Base-by-base conservation (phyloP, 768 basidiomycete species). In the Collybiopsis luxurians region DNA sequence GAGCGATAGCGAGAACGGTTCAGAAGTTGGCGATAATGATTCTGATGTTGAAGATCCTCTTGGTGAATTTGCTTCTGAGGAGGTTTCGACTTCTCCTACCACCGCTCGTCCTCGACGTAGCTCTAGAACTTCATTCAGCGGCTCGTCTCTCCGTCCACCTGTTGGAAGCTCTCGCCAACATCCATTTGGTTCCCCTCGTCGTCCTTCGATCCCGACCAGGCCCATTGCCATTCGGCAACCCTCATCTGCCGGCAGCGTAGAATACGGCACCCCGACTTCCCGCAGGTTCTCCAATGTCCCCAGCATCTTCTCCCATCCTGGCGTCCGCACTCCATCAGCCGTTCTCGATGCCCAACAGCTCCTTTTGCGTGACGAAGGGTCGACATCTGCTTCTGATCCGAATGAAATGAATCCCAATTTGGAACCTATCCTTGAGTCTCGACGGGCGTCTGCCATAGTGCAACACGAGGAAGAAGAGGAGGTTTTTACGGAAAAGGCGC, bases 271-370 rank as follows among this genome's bases (percentile, higher is more conserved):
- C 4, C 67, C 74, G 3, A 68, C 72, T 19, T 71, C 78, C 11
- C 66, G 86, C n/a, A 80, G 83, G 24, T 76, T 78, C 27, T 87
- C 87, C 15, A 71, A 74, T 24, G 77, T 85, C 9, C 91, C 93
- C 1, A 80, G 84, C 21, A 95, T 96, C 59, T 95, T 95, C 67
- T 71, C 87, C 2, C 90, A 95, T 65, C 75, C 89, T 1, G 94
- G 94, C 53, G 88, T 95, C 23, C 83, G 83, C 60, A 83, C 85
- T 1, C 93, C 92, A 0, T 74, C 87, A 19, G 89, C 88, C 19
- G 84, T 93, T 9, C 70, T 86, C 15, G 87, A 91, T 64, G 89
- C 88, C 2, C 87, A 89, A 64, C 77, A 84, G 60, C 70, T 86
- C 21, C 69, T 83, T n/a, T 61, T 73, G 15, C 77, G 79, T 48